phyloP scores from a whole-genome alignment of 257 asterid genomes.

The Nicotiana tomentosiformis region DNA sequence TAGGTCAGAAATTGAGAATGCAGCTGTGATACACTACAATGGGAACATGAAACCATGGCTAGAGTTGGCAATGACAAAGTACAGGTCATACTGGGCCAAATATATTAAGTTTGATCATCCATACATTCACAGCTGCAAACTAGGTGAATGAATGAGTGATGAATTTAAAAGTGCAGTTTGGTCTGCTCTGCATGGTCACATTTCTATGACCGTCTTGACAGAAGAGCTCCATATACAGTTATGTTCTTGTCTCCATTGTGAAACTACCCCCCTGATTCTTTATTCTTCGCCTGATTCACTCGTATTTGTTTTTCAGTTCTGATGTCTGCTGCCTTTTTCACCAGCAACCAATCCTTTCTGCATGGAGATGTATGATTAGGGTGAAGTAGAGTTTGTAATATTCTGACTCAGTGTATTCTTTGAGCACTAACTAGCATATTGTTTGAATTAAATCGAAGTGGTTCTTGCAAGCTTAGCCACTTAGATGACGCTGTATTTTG shows the following conservation, averaged over 20 bases:
- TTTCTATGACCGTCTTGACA: background rate
- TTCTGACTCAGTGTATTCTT: background rate
- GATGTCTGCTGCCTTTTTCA: background rate
- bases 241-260: background rate
- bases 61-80: constrained; percentile 91
- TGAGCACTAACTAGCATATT: background rate
- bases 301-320: background rate
- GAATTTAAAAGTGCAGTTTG: background rate
- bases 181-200: background rate
- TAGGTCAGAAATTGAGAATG: constrained; percentile 68
- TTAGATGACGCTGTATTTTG: background rate
- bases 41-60: constrained; percentile 99
- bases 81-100: constrained; percentile 81
- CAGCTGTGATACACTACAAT: constrained; percentile 90
- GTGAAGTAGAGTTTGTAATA: background rate
- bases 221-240: background rate
- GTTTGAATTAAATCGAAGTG: background rate
- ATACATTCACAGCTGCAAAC: constrained; percentile 60
- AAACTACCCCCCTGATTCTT: background rate
- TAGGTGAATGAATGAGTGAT: constrained; percentile 44
- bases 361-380: background rate
- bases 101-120: constrained; percentile 83
- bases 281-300: background rate
- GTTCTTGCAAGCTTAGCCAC: background rate
- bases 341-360: background rate